These are phyloP conservation scores for Stellera chamaejasme DNA, from an alignment of 345 rosid species.

Conservation along the genomic window DNA sequence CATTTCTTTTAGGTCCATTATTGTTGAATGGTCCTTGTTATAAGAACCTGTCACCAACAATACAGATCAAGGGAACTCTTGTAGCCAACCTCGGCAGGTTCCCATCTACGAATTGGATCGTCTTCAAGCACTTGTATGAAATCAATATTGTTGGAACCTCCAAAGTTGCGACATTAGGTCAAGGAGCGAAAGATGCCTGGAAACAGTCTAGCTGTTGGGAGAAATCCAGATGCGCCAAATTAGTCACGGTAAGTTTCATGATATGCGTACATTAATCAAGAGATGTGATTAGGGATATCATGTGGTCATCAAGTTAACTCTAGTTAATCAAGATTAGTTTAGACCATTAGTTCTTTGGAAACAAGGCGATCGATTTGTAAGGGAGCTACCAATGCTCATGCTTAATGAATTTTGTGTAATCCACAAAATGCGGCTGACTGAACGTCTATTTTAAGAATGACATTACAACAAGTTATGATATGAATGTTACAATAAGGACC, in stretches of 20 bases:
- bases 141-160: conserved; percentile 19
- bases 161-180: conserved; percentile 16
- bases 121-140: conserved; percentile 20
- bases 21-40: conserved; percentile 28
- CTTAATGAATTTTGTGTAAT: too few relatives aligned
- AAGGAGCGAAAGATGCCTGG: conserved; percentile 41
- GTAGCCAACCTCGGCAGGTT: conserved; percentile 12
- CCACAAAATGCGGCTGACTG: too few relatives aligned
- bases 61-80: conserved; percentile 29
- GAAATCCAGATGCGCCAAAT: conserved; percentile 15
- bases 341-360: too few relatives aligned
- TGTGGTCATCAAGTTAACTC: too few relatives aligned
- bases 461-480: too few relatives aligned
- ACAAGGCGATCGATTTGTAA: too few relatives aligned
- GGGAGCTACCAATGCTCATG: too few relatives aligned
- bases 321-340: too few relatives aligned
- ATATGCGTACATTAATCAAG: too few relatives aligned
- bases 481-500: too few relatives aligned
- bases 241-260: conserved; percentile 28
- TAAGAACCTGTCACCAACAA: conserved; percentile 18
- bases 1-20: conserved; percentile 25
- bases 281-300: too few relatives aligned
- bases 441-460: too few relatives aligned
- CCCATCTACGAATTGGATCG: conserved; percentile 23
- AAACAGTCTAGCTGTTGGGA: conserved; percentile 20